phyloP scores from a whole-genome alignment of 202 grass and related monocot genomes.

The Schoenoplectus triqueter region DNA sequence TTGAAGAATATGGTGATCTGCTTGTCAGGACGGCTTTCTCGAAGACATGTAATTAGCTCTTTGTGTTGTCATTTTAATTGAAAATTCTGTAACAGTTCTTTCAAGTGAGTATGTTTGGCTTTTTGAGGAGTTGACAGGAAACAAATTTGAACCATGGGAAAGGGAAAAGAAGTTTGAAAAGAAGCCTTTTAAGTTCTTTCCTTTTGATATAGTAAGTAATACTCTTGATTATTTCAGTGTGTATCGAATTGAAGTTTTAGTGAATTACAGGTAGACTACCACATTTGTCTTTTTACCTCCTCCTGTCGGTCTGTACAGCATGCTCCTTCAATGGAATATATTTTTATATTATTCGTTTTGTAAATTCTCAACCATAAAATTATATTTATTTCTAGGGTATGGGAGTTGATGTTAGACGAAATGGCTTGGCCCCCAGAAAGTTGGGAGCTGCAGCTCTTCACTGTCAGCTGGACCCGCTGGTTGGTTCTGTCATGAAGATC shows the following conservation, averaged over 20 bases:
- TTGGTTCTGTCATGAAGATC: constrained; percentile 67
- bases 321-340: background rate
- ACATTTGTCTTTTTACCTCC: background rate
- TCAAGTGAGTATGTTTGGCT: constrained; percentile 54
- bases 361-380: background rate
- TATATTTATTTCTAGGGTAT: constrained; percentile 45
- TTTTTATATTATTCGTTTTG: background rate
- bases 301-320: background rate
- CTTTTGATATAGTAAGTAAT: constrained; percentile 70
- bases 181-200: constrained; percentile 71
- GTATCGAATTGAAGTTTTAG: background rate
- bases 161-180: constrained; percentile 80
- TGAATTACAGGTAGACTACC: background rate
- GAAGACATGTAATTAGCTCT: constrained; percentile 63
- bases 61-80: background rate
- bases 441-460: constrained; percentile 58
- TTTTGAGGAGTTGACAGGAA: constrained; percentile 77
- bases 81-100: background rate
- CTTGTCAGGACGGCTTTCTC: constrained; percentile 72
- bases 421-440: constrained; percentile 53
- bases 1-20: constrained; percentile 67
- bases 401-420: constrained; percentile 65
- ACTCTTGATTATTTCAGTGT: background rate
- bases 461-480: constrained; percentile 67
- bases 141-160: constrained; percentile 86